Percentiles rank a stretch among this genome's conserved stretches.
phyloP scores from a whole-genome alignment of 2,329 filamentous ascomycete genomes.

The Zymoseptoria crescenta region DNA sequence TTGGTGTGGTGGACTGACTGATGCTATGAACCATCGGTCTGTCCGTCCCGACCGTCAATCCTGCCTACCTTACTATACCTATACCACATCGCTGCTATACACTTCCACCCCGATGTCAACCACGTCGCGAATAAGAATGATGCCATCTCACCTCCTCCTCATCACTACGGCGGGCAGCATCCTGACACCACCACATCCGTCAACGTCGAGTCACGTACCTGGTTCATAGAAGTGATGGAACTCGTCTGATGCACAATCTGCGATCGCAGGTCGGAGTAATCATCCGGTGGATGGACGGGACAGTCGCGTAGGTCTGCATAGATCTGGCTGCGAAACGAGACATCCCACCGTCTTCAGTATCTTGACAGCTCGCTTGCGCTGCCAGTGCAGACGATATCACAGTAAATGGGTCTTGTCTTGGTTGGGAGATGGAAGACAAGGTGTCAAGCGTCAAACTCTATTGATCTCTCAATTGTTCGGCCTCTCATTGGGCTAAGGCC shows the following conservation, averaged over 20 bases:
- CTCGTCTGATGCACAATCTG: neutral
- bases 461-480: neutral
- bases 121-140: neutral
- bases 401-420: neutral
- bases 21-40: neutral
- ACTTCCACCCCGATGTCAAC: neutral
- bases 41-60: neutral
- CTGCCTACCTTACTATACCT: neutral
- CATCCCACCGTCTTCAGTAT: neutral
- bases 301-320: too few species aligned
- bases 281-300: too few species aligned
- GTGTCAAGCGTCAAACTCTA: neutral
- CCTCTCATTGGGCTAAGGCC: neutral
- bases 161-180: neutral
- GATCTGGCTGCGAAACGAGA: neutral
- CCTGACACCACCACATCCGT: neutral
- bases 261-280: neutral
- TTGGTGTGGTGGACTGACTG: too few species aligned
- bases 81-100: neutral
- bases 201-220: neutral
- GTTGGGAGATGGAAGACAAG: neutral
- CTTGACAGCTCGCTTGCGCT: neutral
- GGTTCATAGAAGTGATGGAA: neutral
- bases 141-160: neutral
- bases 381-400: neutral